phyloP scores from a whole-genome alignment of 805 yeast genomes.

The Hermanozyma aechmeae region DNA sequence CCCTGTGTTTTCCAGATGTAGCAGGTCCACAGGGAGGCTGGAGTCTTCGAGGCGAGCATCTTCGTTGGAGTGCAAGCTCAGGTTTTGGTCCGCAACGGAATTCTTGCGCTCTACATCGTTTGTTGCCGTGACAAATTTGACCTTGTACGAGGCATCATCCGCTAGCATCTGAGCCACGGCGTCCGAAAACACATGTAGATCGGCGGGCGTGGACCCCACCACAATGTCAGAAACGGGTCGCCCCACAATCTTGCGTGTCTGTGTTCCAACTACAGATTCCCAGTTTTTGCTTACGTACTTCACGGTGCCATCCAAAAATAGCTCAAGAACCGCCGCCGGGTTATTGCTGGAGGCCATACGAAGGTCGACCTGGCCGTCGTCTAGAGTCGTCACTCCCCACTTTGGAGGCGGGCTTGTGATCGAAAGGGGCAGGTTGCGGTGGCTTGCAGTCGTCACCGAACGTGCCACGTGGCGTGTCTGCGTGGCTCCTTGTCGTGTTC shows the following conservation, averaged over 20 bases:
- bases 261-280: constrained; percentile 70
- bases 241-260: constrained; percentile 40
- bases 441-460: no score
- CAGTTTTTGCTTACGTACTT: constrained; percentile 68
- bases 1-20: no score
- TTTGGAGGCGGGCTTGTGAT: no score
- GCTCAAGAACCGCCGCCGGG: constrained; percentile 74
- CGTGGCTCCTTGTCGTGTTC: no score
- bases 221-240: constrained; percentile 56
- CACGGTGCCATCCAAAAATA: constrained; percentile 74
- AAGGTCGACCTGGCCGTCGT: constrained; percentile 45
- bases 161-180: constrained; percentile 63
- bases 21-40: no score
- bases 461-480: no score
- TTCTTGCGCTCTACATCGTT: constrained; percentile 9
- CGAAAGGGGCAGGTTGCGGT: no score
- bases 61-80: no score
- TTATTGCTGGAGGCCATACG: constrained; percentile 57
- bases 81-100: no score
- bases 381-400: no score
- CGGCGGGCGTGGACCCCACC: constrained; percentile 51
- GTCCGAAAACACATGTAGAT: constrained; percentile 55
- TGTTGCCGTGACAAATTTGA: constrained; percentile 56
- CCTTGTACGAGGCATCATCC: constrained; percentile 72
- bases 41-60: no score